Base-by-base conservation (phyloP, 2,329 filamentous ascomycete genomes). In the Claviceps arundinis region DNA sequence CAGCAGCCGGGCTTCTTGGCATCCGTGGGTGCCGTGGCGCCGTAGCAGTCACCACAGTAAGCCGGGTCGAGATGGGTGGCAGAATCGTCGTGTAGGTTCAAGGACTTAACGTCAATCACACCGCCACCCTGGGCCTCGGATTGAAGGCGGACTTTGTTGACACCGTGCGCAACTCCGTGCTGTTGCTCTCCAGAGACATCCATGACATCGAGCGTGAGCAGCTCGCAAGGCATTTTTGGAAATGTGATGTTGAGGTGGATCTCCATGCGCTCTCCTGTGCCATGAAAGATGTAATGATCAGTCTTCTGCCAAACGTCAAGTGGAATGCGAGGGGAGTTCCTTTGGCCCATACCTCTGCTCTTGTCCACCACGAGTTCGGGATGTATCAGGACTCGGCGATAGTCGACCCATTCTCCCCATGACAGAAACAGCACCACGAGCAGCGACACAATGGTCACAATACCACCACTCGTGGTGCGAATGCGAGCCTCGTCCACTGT, bases 191-290 rank as follows among this genome's bases (percentile, higher is more conserved):
- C 93, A 22, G 89, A 95, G 26, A 97, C 91, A 70, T 98, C 93
- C 93, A 98, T 98, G 52, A 98, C 91, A 67, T 98, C 93, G 61
- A 98, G 83, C 13, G 93, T 96, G 58, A 97, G 76, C 50, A 98
- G 81, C 69, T 97, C 91, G 72, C 93, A 98, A 9, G 93, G 93
- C 59, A 98, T 80, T 56, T 84, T 83, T 9, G 93, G 93, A 67
- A 98, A 98, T 47, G 89, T 93, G 55, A 98, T 84, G 73, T 98
- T 98, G 70, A 98, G 80, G 68, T 95, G 89, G 58, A 98, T 98
- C 68, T 97, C 93, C 91, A 98, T 97, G 69, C 91, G 89, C 76
- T 98, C 90, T 68, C 89, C 87, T 89, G 60, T 37, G 16, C 4
- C n/a, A 5, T 52, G 48, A 46, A 43, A 8, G 47, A 48, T 43